A percentile compares a stretch with the other conserved stretches of the same genome.
These are phyloP conservation scores for Pythium guiyangense DNA, from an alignment of 352 stramenopile species.

Conservation along the genomic window DNA sequence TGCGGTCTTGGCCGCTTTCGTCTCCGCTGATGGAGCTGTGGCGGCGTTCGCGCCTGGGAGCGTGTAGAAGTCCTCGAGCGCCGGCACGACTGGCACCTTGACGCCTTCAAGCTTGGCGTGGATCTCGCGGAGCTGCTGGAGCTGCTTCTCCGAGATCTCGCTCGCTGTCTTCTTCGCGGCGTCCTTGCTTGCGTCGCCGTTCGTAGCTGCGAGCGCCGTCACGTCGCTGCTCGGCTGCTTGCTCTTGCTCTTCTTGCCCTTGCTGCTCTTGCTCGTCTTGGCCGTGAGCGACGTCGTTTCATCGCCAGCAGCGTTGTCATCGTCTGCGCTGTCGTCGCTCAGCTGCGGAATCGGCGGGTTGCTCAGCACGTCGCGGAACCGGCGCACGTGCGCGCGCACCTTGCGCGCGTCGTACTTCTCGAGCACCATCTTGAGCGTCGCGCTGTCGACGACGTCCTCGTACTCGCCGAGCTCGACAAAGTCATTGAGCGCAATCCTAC, in stretches of 20 bases:
- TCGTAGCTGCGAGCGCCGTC: slow-evolving; percentile 1
- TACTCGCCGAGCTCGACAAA: slow-evolving; percentile 85
- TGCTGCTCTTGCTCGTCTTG: slow-evolving; percentile 16
- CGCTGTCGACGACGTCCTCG: slow-evolving; percentile 56
- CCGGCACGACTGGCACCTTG: slow-evolving; percentile 51
- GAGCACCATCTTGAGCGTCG: slow-evolving; percentile 73
- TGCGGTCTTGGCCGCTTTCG: slow-evolving; percentile 14
- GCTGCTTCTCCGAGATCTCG: slow-evolving; percentile 75
- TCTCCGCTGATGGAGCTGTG: background rate
- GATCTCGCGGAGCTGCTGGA: slow-evolving; percentile 77
- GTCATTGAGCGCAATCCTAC: slow-evolving; percentile 74
- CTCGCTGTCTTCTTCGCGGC: slow-evolving; percentile 49
- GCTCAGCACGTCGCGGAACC: slow-evolving; percentile 74
- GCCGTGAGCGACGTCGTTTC: slow-evolving; percentile 8
- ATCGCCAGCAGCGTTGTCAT: slow-evolving; percentile 1
- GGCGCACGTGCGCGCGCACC: slow-evolving; percentile 73
- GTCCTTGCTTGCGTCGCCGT: slow-evolving; percentile 1
- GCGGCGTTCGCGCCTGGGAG: slow-evolving; percentile 26
- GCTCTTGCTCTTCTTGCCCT: slow-evolving; percentile 17
- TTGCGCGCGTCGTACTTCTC: slow-evolving; percentile 88
- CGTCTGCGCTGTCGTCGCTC: slow-evolving; percentile 3
- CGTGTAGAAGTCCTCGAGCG: slow-evolving; percentile 70
- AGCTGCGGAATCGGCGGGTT: slow-evolving; percentile 81
- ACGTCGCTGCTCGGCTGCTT: slow-evolving; percentile 20
- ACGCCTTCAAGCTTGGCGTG: slow-evolving; percentile 78